Conservation (phyloP, 805 yeast genomes). For the Blastobotrys chiropterorum region DNA sequence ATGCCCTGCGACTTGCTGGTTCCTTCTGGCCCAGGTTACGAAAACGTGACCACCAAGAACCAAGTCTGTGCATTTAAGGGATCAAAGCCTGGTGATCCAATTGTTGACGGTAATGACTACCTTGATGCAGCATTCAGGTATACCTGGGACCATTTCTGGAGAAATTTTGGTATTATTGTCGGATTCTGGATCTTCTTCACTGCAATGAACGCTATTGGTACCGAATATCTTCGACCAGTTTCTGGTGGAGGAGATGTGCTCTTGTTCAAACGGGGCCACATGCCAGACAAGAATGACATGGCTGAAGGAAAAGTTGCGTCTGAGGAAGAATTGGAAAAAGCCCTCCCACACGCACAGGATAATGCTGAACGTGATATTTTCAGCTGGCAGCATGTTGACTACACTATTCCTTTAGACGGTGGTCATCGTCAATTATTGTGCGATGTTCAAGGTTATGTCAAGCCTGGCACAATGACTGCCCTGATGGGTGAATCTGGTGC, state of each 20-base stretch:
- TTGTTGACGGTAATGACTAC: slow-evolving; percentile 57
- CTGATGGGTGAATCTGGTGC: slow-evolving; percentile 87
- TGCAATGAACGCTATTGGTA: slow-evolving; percentile 25
- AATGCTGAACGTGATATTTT: slow-evolving; percentile 43
- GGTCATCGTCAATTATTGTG: slow-evolving; percentile 36
- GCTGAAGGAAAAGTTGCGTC: slow-evolving; percentile 28
- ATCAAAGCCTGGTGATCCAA: slow-evolving; percentile 45
- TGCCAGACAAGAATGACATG: slow-evolving; percentile 28
- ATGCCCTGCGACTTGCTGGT: slow-evolving; percentile 50
- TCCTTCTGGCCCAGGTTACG: slow-evolving; percentile 56
- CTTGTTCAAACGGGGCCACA: slow-evolving; percentile 31
- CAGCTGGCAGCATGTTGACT: slow-evolving; percentile 58
- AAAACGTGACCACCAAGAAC: slow-evolving; percentile 31
- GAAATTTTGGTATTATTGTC: slow-evolving; percentile 65
- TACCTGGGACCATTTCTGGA: slow-evolving; percentile 60
- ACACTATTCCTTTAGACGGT: slow-evolving; percentile 44
- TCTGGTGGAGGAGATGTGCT: slow-evolving; percentile 30
- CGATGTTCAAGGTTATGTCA: slow-evolving; percentile 63
- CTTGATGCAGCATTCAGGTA: slow-evolving; percentile 45
- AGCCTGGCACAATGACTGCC: slow-evolving; percentile 77
- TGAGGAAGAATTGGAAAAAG: slow-evolving; percentile 23
- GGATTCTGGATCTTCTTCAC: slow-evolving; percentile 43
- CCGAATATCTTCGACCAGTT: slow-evolving; percentile 30
- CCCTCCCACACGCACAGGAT: slow-evolving; percentile 13
- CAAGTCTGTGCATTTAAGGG: slow-evolving; percentile 60